phyloP scores from a whole-genome alignment of 352 stramenopile species.

The Phytopythium montanum region DNA sequence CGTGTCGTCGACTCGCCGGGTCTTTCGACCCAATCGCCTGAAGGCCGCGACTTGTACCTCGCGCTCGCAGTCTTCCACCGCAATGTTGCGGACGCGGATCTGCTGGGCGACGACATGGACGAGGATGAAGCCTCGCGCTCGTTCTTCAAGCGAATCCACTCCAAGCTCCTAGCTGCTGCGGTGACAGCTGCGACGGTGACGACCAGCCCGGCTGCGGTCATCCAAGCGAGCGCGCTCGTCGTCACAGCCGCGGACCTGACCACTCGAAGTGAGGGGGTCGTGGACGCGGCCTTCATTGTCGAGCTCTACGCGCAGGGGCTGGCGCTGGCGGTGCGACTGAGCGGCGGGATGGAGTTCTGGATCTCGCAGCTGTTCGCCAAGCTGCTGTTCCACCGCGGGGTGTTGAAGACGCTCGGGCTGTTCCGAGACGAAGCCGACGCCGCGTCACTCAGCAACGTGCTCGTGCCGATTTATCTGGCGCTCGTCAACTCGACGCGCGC shows the following conservation, averaged over 20 bases:
- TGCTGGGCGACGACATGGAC: slow-evolving; percentile 49
- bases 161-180: neutral
- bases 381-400: slow-evolving; percentile 41
- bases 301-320: slow-evolving; percentile 38
- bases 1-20: neutral
- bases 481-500: slow-evolving; percentile 50
- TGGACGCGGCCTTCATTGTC: slow-evolving; percentile 23
- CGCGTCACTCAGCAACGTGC: slow-evolving; percentile 37
- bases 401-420: slow-evolving; percentile 36
- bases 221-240: slow-evolving; percentile 30
- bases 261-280: slow-evolving; percentile 11
- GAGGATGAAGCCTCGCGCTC: slow-evolving; percentile 35
- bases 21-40: slow-evolving; percentile 8
- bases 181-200: neutral
- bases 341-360: slow-evolving; percentile 46
- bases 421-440: slow-evolving; percentile 43
- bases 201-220: neutral
- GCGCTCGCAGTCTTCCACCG: slow-evolving; percentile 28
- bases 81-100: slow-evolving; percentile 20
- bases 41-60: slow-evolving; percentile 26
- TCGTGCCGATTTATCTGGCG: slow-evolving; percentile 67
- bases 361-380: slow-evolving; percentile 37
- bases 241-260: slow-evolving; percentile 21
- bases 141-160: slow-evolving; percentile 11
- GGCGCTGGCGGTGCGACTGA: slow-evolving; percentile 32